Conservation (phyloP, 768 basidiomycete species). For the Mycena crocata region DNA sequence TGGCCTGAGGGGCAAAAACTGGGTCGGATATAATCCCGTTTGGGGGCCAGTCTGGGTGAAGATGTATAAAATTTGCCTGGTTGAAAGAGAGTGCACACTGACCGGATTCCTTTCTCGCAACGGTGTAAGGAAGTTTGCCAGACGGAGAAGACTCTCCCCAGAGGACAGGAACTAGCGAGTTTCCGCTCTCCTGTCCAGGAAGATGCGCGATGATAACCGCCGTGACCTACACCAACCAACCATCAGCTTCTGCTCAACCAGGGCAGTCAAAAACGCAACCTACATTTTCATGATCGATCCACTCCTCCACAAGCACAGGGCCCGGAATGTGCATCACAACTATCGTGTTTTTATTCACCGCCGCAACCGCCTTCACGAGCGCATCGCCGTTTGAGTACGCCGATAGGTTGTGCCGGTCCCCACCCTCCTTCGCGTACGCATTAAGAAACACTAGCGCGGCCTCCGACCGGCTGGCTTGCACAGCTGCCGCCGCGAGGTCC, state of each 20-base stretch:
- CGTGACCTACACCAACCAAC: slow-evolving; percentile 1
- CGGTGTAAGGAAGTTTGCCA: slow-evolving; percentile 20
- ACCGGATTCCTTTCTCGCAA: slow-evolving; percentile 15
- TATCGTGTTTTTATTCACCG: slow-evolving; percentile 24
- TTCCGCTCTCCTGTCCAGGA: slow-evolving; percentile 22
- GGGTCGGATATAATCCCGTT: slow-evolving; percentile 6
- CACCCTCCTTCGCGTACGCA: slow-evolving; percentile 20
- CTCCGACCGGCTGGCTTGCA: slow-evolving; percentile 23
- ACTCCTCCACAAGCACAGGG: slow-evolving; percentile 17
- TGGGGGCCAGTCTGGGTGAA: slow-evolving; percentile 25
- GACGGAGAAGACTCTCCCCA: slow-evolving; percentile 25
- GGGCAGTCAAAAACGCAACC: neutral
- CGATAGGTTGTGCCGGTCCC: slow-evolving; percentile 16
- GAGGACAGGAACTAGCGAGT: slow-evolving; percentile 19
- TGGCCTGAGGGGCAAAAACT: slow-evolving; percentile 13
- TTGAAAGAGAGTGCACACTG: too few species aligned
- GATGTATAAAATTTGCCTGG: too few species aligned
- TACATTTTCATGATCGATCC: slow-evolving; percentile 23
- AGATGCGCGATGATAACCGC: slow-evolving; percentile 25
- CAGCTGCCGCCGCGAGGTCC: slow-evolving; percentile 16
- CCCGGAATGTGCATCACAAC: slow-evolving; percentile 22
- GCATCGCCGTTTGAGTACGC: slow-evolving; percentile 19
- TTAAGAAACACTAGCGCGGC: slow-evolving; percentile 19
- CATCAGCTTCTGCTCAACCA: neutral
- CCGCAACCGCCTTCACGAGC: slow-evolving; percentile 19